Evolutionary conservation across 495 filamentous ascomycete species (phyloP), one percentile per base, ranked within the genome.

Genomic region (Mytilinidion resinicola): DNA sequence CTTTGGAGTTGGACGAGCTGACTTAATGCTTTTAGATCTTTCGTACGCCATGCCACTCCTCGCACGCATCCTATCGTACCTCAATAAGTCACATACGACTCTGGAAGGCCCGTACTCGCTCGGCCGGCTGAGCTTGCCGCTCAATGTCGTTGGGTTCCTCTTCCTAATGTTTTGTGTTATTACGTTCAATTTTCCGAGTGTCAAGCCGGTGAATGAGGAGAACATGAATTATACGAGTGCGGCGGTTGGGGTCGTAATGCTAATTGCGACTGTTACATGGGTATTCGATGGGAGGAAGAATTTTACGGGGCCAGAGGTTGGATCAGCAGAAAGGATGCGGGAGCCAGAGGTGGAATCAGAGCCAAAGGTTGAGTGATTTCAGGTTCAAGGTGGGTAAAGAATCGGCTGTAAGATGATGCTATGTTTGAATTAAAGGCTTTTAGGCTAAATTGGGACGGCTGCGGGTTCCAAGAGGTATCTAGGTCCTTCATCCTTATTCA

Each of bases 151-250:
- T 11, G 81, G 79, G 4, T 72, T 82, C 15, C n/a, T 76, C 0
- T 84, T 78, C 62, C 68, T 82, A 1, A 61, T 80, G 0, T 83
- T 82, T 42, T 76, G 73, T 1, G 73, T 73, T 6, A 78, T 83
- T 30, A 82, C 78, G 0, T 83, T 84, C 68, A 83, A 82, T 55
- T 82, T 84, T 61, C 80, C 81, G 0, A 73, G 71, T 5, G 61
- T 76, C 1, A 70, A 58, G 36, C 81, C 81, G 0, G 79, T 84
- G 1, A 70, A 65, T 8, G 65, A 73, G 4, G 71, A 76, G 9
- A 77, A 80, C 37, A 83, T 84, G 81, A 84, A 83, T 54, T 83
- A 83, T 59, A 81, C 79, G 0, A 77, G 72, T 41, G 80, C 81
- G 14, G 80, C 81, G 0, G 72, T 82, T 55, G 81, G 80, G 1